These are phyloP conservation scores for Gamarada debralockiae DNA, from an alignment of 495 filamentous ascomycete species.

Conservation along the genomic window DNA sequence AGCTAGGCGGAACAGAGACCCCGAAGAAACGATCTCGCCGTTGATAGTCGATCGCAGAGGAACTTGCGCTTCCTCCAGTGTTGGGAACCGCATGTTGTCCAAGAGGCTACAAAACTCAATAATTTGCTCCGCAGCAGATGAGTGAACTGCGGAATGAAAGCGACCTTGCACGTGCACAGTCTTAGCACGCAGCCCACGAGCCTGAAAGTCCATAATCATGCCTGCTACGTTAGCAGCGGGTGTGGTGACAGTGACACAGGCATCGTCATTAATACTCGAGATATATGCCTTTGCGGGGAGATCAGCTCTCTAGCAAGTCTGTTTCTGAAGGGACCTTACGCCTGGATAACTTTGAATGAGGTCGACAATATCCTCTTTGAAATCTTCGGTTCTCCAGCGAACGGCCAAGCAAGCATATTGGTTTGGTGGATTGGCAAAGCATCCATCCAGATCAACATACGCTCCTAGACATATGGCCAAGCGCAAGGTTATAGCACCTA, in stretches of 20 bases:
- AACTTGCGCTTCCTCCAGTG: constrained; percentile 29
- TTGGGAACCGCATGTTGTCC: constrained; percentile 33
- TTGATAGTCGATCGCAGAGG: constrained; percentile 29
- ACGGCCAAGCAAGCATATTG: constrained; percentile 33
- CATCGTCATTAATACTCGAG: constrained; percentile 40
- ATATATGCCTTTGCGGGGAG: constrained; percentile 38
- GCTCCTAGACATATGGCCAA: no score
- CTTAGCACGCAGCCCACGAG: constrained; percentile 31
- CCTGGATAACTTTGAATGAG: constrained; percentile 20
- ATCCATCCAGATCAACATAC: constrained; percentile 41
- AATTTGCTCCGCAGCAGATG: not conserved
- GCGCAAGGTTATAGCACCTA: constrained; percentile 37
- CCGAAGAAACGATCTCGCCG: constrained; percentile 18
- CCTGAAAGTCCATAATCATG: constrained; percentile 30
- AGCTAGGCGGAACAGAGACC: constrained; percentile 30
- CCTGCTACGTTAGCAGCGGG: constrained; percentile 19
- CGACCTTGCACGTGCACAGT: constrained; percentile 34
- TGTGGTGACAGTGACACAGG: constrained; percentile 34
- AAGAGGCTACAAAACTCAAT: constrained; percentile 26
- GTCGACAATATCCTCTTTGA: no score
- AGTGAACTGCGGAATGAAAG: constrained; percentile 31
- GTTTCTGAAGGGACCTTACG: constrained; percentile 6
- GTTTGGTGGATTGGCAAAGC: constrained; percentile 23
- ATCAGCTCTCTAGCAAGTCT: not conserved
- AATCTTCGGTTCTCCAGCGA: constrained; percentile 13